Evolutionary conservation across 768 basidiomycete species (phyloP).

Genomic region (Tylopilus felleus): DNA sequence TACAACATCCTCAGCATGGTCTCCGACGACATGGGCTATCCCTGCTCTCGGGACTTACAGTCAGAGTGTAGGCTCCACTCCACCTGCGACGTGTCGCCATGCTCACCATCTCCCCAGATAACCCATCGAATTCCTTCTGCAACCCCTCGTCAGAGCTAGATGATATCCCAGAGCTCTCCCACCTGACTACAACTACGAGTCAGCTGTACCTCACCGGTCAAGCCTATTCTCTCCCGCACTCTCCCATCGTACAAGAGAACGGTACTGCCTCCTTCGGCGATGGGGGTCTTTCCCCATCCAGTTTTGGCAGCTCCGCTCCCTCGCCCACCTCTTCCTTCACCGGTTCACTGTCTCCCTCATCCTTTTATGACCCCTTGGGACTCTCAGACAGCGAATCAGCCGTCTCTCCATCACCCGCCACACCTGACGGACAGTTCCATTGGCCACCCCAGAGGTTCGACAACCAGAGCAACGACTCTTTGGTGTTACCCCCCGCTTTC

Average conservation of each 20-base stretch:
- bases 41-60: not conserved
- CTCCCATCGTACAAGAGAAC: slow-evolving; percentile 15
- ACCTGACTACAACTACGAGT: slow-evolving; percentile 2
- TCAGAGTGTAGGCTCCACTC: slow-evolving; percentile 7
- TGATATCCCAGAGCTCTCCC: slow-evolving; percentile 18
- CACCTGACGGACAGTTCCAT: slow-evolving; percentile 3
- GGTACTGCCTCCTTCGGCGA: not conserved
- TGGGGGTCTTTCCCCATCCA: slow-evolving; percentile 8
- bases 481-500: not conserved
- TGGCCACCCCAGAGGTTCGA: slow-evolving; percentile 2
- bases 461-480: slow-evolving; percentile 10
- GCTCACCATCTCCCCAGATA: slow-evolving; percentile 10
- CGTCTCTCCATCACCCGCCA: slow-evolving; percentile 17
- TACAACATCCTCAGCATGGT: not conserved
- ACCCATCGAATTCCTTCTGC: not conserved
- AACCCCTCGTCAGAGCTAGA: slow-evolving; percentile 9
- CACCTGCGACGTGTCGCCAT: slow-evolving; percentile 10
- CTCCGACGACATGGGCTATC: not conserved
- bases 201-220: slow-evolving; percentile 9
- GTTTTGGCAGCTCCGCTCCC: slow-evolving; percentile 14
- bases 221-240: slow-evolving; percentile 5
- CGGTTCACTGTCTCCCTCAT: slow-evolving; percentile 24
- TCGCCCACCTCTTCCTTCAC: slow-evolving; percentile 28
- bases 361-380: slow-evolving; percentile 2
- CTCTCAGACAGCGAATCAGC: slow-evolving; percentile 23